Evolutionary conservation across 2,329 filamentous ascomycete species (phyloP).

Genomic region (Nakataea oryzae): DNA sequence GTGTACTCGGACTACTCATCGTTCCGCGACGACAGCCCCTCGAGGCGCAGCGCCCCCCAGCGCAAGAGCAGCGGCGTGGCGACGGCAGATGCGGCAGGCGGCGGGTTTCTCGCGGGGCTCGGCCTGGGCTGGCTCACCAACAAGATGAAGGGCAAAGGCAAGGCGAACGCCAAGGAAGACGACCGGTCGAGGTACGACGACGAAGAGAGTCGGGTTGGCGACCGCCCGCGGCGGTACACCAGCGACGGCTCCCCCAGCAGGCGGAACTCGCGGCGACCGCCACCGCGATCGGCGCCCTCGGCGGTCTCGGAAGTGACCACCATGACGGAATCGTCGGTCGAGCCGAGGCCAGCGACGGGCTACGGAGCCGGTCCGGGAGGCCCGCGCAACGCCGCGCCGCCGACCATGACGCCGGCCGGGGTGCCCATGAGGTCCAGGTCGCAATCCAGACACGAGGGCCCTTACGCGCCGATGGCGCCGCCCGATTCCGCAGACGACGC

Average conservation of each 20-base stretch:
- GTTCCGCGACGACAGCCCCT: constrained; percentile 44
- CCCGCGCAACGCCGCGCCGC: constrained; percentile 3
- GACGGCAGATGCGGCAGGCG: constrained; percentile 28
- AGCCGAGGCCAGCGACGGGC: constrained; percentile 20
- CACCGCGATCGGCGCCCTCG: constrained; percentile 12
- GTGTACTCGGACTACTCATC: constrained; percentile 49
- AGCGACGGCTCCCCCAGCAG: constrained; percentile 48
- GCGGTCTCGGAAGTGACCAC: constrained; percentile 15
- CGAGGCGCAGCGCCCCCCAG: constrained; percentile 36
- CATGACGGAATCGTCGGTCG: constrained; percentile 21
- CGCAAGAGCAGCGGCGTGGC: constrained; percentile 27
- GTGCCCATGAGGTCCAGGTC: constrained; percentile 20
- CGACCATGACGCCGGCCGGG: neutral
- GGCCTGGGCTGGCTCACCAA: constrained; percentile 60
- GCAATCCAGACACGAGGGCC: constrained; percentile 27
- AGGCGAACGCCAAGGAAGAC: constrained; percentile 43
- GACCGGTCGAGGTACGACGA: constrained; percentile 35
- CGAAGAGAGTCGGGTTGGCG: constrained; percentile 45
- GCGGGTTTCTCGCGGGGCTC: constrained; percentile 48
- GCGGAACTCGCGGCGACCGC: constrained; percentile 18
- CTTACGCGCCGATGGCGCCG: constrained; percentile 31
- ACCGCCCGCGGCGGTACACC: constrained; percentile 54
- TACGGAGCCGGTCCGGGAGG: neutral
- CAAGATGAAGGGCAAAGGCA: constrained; percentile 51
- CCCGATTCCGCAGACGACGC: constrained; percentile 36